Evolutionary conservation across 331 rosid species (phyloP).

Genomic region (Pyrus hybrid): DNA sequence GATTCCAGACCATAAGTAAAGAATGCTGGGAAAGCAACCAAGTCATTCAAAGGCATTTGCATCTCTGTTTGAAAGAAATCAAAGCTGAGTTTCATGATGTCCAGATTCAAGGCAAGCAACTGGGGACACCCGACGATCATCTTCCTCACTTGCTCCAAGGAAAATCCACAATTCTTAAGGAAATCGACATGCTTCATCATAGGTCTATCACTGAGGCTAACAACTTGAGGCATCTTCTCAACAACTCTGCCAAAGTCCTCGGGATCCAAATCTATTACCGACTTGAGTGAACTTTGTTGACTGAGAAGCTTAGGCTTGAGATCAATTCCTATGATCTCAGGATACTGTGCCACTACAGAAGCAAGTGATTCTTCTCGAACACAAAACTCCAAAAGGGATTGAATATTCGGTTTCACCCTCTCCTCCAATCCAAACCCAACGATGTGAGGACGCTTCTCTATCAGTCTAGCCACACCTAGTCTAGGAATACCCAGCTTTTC

Average conservation of each 20-base stretch:
- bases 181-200: slow-evolving; percentile 74
- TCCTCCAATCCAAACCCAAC: slow-evolving; percentile 75
- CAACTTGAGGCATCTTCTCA: slow-evolving; percentile 93
- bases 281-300: slow-evolving; percentile 53
- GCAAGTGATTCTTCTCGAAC: slow-evolving; percentile 52
- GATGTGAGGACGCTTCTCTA: slow-evolving; percentile 82
- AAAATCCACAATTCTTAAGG: slow-evolving; percentile 67
- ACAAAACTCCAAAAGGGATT: slow-evolving; percentile 66
- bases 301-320: slow-evolving; percentile 51
- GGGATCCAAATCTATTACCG: slow-evolving; percentile 43
- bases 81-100: slow-evolving; percentile 73
- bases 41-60: slow-evolving; percentile 72
- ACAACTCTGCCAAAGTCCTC: slow-evolving; percentile 73
- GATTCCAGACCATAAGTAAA: slow-evolving; percentile 90
- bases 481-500: slow-evolving; percentile 83
- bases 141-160: slow-evolving; percentile 45
- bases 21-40: slow-evolving; percentile 79
- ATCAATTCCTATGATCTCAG: slow-evolving; percentile 81
- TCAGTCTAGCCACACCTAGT: slow-evolving; percentile 79
- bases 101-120: slow-evolving; percentile 79
- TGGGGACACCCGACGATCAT: slow-evolving; percentile 85
- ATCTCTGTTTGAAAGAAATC: slow-evolving; percentile 60
- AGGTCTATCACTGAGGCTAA: slow-evolving; percentile 62
- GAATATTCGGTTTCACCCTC: slow-evolving; percentile 69
- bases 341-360: slow-evolving; percentile 75